These are phyloP conservation scores for Penicillium pulvis DNA, from an alignment of 495 filamentous ascomycete genomes.

Conservation along the genomic window DNA sequence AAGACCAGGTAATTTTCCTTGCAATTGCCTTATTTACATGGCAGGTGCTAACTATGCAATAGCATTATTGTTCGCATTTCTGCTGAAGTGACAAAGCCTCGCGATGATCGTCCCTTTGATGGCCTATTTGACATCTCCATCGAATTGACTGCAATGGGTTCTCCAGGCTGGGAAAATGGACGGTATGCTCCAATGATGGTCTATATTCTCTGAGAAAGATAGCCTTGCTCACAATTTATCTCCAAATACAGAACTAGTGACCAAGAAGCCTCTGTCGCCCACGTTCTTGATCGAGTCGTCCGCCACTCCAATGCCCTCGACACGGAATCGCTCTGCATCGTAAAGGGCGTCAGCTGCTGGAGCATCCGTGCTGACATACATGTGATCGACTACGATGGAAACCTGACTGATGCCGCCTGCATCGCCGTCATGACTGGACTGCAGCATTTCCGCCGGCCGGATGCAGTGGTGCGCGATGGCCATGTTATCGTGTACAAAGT, in stretches of 20 bases:
- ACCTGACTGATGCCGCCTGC: conserved; percentile 81
- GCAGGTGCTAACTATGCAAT: neutral
- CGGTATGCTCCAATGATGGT: conserved; percentile 49
- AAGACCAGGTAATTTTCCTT: conserved; percentile 71
- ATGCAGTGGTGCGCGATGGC: conserved; percentile 81
- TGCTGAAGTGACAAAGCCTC: conserved; percentile 82
- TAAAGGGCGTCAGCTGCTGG: conserved; percentile 90
- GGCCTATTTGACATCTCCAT: conserved; percentile 89
- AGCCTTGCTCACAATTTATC: neutral
- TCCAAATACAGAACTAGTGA: conserved; percentile 64
- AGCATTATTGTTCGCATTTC: conserved; percentile 85
- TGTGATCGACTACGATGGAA: conserved; percentile 85
- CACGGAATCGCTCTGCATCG: conserved; percentile 91
- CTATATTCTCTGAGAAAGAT: conserved; percentile 1
- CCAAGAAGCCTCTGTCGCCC: conserved; percentile 78
- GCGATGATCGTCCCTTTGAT: conserved; percentile 87
- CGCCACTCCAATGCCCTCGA: conserved; percentile 89
- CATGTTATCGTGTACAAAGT: conserved; percentile 76
- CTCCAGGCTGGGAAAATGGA: conserved; percentile 85
- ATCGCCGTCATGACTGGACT: conserved; percentile 85
- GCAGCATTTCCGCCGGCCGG: conserved; percentile 85
- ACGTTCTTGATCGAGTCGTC: conserved; percentile 88
- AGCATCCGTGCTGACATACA: conserved; percentile 86
- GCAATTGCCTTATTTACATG: neutral
- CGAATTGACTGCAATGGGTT: conserved; percentile 90